Percentiles rank a stretch among this genome's conserved stretches.
These are phyloP conservation scores for Collybiopsis luxurians DNA, from an alignment of 768 basidiomycete species.

Conservation along the genomic window DNA sequence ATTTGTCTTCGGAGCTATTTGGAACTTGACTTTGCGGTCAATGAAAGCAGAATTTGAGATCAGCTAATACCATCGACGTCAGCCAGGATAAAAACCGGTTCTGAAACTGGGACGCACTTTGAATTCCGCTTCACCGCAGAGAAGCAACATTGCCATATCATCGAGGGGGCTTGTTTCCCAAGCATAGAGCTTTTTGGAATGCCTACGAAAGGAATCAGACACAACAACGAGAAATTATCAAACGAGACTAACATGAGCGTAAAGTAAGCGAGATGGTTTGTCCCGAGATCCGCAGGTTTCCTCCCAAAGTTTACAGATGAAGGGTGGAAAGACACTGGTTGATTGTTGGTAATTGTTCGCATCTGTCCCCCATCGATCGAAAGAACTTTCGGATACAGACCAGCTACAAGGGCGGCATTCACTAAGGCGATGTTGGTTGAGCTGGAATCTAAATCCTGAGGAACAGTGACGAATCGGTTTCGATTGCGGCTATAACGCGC, in stretches of 20 bases:
- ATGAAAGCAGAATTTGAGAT: slow-evolving; percentile 68
- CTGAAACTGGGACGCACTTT: slow-evolving; percentile 42
- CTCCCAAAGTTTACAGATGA: slow-evolving; percentile 86
- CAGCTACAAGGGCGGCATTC: slow-evolving; percentile 80
- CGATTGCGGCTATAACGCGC: slow-evolving; percentile 72
- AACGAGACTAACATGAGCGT: slow-evolving; percentile 69
- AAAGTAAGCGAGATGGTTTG: slow-evolving; percentile 78
- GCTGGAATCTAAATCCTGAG: slow-evolving; percentile 67
- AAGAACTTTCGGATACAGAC: slow-evolving; percentile 90
- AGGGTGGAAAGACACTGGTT: slow-evolving; percentile 78
- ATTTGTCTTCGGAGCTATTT: slow-evolving; percentile 64
- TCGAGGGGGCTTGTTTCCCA: slow-evolving; percentile 94
- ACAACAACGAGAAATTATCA: neutral
- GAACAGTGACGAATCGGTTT: slow-evolving; percentile 74
- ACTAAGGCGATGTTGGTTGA: slow-evolving; percentile 63
- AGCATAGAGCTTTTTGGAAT: slow-evolving; percentile 87
- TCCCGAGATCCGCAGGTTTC: slow-evolving; percentile 66
- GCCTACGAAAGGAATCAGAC: slow-evolving; percentile 53
- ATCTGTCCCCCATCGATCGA: slow-evolving; percentile 70
- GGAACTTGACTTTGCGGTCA: slow-evolving; percentile 84
- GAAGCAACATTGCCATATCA: slow-evolving; percentile 72
- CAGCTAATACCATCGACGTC: slow-evolving; percentile 42
- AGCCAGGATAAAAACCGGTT: neutral
- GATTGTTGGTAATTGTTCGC: slow-evolving; percentile 81
- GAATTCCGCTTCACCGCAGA: slow-evolving; percentile 91